Base-by-base conservation (phyloP, 2,329 filamentous ascomycete genomes). In the Pezicula neosporulosa region DNA sequence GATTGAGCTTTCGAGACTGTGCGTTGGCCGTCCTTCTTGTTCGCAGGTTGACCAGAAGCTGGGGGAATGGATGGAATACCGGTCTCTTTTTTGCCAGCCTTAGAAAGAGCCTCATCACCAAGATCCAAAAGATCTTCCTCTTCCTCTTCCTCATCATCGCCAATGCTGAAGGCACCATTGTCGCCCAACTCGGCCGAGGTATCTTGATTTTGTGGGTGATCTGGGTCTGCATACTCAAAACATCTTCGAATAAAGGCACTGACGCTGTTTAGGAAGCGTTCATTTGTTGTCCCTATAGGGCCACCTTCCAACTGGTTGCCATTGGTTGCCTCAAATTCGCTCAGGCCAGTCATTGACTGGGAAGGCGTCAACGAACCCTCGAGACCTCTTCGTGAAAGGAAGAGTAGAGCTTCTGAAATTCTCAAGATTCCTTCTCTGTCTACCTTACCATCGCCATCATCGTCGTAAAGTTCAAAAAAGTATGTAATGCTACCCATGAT, bases 401-500 rank as follows among this genome's bases (percentile, higher is more conserved):
- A 99, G 2, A 99, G 75, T 30, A 99, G 75, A 0, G 93, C 90
- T 70, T 99, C 94, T 0, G 92, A 97, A 66, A 99, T 97, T 43
- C 91, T 80, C 42, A 99, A 70, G 52, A 99, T 99, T 6, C 94
- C 94, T 69, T 99, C 94, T 10, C 94, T 84, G 64, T 97, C 94
- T 5, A 99, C 92, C 61, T 83, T 90, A 24, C 94, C 94, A 66
- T 96, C 91, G 1, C 85, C 82, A 62, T 93, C 87, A 59, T 99
- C 93, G 66, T 99, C 94, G 68, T 97, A 97, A 0, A 99, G 81
- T 63, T 97, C 90, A 62, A 99, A 99, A 69, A 99, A 97, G 71
- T 97, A 97, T 54, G 86, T 94, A 64, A 99, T 97, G 52, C 89
- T 94, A 28, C 90, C 90, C 93, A 99, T 97, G 59, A 99, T 97